Evolutionary conservation across 441 rosid genomes (phyloP).

Genomic region (Populus trichocarpa): DNA sequence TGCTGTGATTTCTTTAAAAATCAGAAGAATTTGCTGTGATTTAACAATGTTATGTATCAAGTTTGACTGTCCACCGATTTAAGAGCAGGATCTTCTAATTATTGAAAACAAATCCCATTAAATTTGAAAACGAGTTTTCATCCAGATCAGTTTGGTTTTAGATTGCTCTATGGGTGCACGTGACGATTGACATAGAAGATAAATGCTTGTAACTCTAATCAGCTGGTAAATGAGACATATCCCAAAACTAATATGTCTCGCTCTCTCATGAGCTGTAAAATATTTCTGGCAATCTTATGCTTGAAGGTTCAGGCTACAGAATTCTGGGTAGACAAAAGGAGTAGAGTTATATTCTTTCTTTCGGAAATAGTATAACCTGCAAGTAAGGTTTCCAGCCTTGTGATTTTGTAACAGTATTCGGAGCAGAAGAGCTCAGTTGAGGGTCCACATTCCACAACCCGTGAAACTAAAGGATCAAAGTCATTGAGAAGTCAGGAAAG

Average conservation of each 20-base stretch:
- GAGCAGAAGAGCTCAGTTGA: not conserved
- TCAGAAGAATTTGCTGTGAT: not conserved
- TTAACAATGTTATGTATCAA: not conserved
- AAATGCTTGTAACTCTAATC: not conserved
- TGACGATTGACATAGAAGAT: too few relatives aligned
- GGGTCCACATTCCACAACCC: not conserved
- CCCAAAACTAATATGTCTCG: not conserved
- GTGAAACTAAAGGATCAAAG: not conserved
- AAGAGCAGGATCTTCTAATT: not conserved
- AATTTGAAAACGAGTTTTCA: not conserved
- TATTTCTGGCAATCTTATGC: not conserved
- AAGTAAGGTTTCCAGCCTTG: slow-evolving; percentile 14
- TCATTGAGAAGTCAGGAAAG: not conserved
- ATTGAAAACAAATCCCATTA: not conserved
- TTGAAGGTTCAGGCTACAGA: not conserved
- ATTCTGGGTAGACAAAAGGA: not conserved
- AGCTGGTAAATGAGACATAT: not conserved
- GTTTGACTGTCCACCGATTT: not conserved
- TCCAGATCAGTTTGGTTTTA: not conserved
- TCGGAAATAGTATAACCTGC: slow-evolving; percentile 12
- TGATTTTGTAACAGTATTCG: not conserved
- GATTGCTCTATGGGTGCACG: too few relatives aligned
- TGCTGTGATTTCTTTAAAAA: not conserved
- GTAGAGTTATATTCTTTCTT: slow-evolving; percentile 1
- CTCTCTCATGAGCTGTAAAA: not conserved